A percentile compares a stretch with the other conserved stretches of the same genome.
These are phyloP conservation scores for Kuraishia floccosa DNA, from an alignment of 805 yeast genomes.

Conservation along the genomic window DNA sequence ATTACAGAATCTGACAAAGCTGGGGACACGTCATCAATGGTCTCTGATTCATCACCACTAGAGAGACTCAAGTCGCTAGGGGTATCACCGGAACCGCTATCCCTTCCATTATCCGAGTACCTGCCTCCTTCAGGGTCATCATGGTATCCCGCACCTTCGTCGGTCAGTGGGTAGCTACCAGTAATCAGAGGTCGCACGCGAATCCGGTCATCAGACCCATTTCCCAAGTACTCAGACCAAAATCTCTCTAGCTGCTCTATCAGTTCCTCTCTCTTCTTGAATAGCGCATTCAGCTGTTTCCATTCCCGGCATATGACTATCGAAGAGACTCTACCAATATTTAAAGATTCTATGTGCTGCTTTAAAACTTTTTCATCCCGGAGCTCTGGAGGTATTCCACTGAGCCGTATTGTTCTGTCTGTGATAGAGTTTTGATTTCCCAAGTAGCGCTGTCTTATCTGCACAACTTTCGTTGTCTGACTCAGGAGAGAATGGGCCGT, in stretches of 20 bases:
- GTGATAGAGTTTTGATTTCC: constrained; percentile 85
- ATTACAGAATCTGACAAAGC: constrained; percentile 4
- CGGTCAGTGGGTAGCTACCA: constrained; percentile 12
- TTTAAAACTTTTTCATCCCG: constrained; percentile 62
- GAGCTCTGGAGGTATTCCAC: constrained; percentile 81
- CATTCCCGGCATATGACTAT: constrained; percentile 82
- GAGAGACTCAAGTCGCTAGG: neutral
- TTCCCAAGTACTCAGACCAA: constrained; percentile 63
- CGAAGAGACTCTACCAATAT: constrained; percentile 70
- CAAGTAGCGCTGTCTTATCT: constrained; percentile 67
- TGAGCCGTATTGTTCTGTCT: constrained; percentile 77
- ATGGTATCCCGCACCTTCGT: constrained; percentile 1
- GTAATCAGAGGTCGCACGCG: constrained; percentile 13
- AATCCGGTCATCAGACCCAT: constrained; percentile 10
- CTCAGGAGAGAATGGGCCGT: constrained; percentile 48
- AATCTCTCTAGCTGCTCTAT: constrained; percentile 50
- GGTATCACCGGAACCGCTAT: constrained; percentile 6
- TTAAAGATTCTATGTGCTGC: constrained; percentile 64
- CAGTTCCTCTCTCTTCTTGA: constrained; percentile 42
- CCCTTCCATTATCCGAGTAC: constrained; percentile 2
- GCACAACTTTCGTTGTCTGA: constrained; percentile 65
- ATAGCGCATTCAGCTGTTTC: constrained; percentile 59
- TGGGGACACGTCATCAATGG: constrained; percentile 1
- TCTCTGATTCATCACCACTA: too few relatives aligned
- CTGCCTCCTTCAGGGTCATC: constrained; percentile 4